Evolutionary conservation across 2,329 filamentous ascomycete genomes (phyloP), one percentile per base, ranked within the genome.

Genomic region (Penicillium sp.): DNA sequence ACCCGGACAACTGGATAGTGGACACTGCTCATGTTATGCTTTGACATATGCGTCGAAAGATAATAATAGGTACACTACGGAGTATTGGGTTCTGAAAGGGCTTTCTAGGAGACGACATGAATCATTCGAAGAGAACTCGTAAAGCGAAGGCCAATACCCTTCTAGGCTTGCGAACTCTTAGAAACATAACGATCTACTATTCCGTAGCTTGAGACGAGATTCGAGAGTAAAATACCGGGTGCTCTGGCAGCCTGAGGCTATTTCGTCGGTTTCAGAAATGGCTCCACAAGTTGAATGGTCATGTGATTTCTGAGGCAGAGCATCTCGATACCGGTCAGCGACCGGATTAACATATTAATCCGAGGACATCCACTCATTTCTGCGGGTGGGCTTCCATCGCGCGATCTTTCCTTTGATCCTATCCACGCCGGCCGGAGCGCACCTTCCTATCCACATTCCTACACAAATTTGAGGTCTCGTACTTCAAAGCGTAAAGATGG

Each of bases 401-500:
- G 22, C n/a, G 10, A 7, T 47, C 28, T 45, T 31, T 34, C n/a
- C 17, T 39, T 57, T 56, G 58, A 39, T 55, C 59, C 28, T 57
- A 57, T 28, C 56, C 59, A 65, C 61, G 61, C 65, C 58, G 66
- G 71, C 76, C 75, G 76, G 75, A 78, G 73, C 75, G 73, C 73
- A 72, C 62, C 58, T 65, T 68, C 63, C 57, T 59, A 54, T 56
- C 37, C 41, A 58, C 53, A 38, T 47, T 52, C 54, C 59, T 25
- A 62, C 35, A 41, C 17, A 37, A 28, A 31, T 58, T 65, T 54
- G 57, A 65, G 60, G 61, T 59, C 42, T 55, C 37, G 59, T 60
- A 65, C 63, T 67, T 62, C 51, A 57, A 38, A 53, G 47, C 58
- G 54, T 50, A 79, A 81, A 78, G 82, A 88, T 88, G 85, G 85